Conservation (phyloP, 345 rosid genomes). For the Salix arbutifolia region DNA sequence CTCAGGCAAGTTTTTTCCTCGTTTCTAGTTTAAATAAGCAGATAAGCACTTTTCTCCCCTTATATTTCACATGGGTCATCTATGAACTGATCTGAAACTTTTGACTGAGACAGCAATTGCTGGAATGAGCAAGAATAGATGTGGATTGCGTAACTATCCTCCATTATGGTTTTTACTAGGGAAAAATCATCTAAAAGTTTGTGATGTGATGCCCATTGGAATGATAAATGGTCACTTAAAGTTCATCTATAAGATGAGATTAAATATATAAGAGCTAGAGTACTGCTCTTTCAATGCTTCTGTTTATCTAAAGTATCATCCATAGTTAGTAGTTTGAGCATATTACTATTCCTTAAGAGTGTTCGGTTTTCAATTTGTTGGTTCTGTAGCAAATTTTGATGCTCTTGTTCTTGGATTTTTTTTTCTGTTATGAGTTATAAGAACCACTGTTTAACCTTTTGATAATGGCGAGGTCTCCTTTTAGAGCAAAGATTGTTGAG, state of each 20-base stretch:
- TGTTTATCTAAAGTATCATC: background rate
- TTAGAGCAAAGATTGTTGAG: background rate
- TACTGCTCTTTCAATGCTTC: background rate
- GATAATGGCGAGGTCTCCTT: background rate
- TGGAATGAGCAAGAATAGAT: background rate
- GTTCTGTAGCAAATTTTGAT: background rate
- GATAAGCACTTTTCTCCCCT: background rate
- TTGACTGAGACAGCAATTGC: background rate
- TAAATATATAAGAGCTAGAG: background rate
- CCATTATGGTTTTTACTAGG: background rate
- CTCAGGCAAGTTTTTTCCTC: conserved; percentile 37
- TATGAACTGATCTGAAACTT: background rate
- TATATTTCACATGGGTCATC: background rate
- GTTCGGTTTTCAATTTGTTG: background rate
- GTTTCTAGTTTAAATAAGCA: background rate
- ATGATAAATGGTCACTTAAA: background rate
- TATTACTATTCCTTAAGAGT: background rate
- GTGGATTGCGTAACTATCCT: background rate
- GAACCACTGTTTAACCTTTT: background rate
- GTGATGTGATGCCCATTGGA: background rate
- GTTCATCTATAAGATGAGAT: background rate
- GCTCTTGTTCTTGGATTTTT: background rate
- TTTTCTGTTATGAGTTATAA: background rate
- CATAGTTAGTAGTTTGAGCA: background rate
- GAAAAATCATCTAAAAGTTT: background rate